Evolutionary conservation across 2,329 filamentous ascomycete species (phyloP), one percentile per base, ranked within the genome.

Genomic region (Diaporthe caulivora): DNA sequence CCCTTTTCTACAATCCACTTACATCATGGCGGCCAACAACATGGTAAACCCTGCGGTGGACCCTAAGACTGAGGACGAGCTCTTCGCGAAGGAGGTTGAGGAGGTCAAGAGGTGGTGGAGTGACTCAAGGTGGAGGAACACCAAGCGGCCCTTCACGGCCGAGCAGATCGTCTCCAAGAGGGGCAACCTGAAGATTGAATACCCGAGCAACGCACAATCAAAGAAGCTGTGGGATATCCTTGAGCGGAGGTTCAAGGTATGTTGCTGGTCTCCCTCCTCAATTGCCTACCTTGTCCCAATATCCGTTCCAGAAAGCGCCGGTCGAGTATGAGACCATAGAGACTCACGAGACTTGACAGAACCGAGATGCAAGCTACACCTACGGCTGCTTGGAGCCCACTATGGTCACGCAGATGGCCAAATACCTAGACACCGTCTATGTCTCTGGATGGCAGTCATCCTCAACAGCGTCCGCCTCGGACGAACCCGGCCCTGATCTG

Each of bases 391-490:
- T 99, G 77, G 97, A 99, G 82, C 97, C 97, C 15, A 98, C 97
- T 72, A 98, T 98, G 94, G 90, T 99, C 82, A 98, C 97, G 37
- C 97, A 99, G 84, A 99, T 99, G 97, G 96, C 96, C 79, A 98
- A 98, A 86, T 98, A 97, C 84, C 89, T 99, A 76, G 97, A 99
- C 82, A 99, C 97, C 44, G 94, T 99, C 82, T 99, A 99, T 83
- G 97, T 99, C 76, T 98, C 97, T 71, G 97, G 97, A 77, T 99
- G 97, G 97, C 97, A 99, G 86, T 98, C 94, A 77, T 98, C 96
- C 1, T 98, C 95, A 31, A 99, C 97, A 10, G 97, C 97, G 65
- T 98, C 96, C 3, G 91, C 95, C 1, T 96, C 95, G 9, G 95
- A 99, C 80, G 97, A 99, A 87, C 97, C 97, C 34, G 97, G 96